Evolutionary conservation across 345 rosid genomes (phyloP), one percentile per base, ranked within the genome.

Genomic region (Lepidium didymum): DNA sequence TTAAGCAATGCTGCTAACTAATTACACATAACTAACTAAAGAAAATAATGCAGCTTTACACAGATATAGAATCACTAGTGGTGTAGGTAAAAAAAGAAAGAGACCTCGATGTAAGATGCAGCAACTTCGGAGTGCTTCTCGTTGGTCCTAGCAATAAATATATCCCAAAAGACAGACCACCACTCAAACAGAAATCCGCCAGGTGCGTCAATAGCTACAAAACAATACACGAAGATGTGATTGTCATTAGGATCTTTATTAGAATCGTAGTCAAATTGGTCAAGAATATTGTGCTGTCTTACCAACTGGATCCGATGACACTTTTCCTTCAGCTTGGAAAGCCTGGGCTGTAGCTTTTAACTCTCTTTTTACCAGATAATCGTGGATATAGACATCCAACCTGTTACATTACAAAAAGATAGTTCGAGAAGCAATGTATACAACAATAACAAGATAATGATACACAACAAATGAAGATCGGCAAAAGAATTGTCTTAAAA

Each of bases 151-250:
- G 99, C 99, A 77, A 94, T 94, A 66, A 94, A 94, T 65, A 94
- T 94, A 78, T 94, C 99, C 99, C 99, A 94, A 76, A 94, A 94
- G 49, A 94, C 99, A 7, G 99, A 94, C 99, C 99, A 94, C 99
- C 99, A 94, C 77, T 94, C 99, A 73, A 94, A 94, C 43, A 94
- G 90, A 78, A 94, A 94, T 19, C 99, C 99, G 21, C 97, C 99
- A 23, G 99, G 99, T 10, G 99, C 99, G 68, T 94, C 97, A 61
- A 94, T 94, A 25, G 99, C 99, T 91, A 84, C 51, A 78, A 73
- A 79, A 44, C 64, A 71, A 31, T 4, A 37, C 52, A 21, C 45
- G 68, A 70, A 54, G 44, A 74, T n/a, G 58, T 2, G 21, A 62
- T 46, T 16, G 3, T 61, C 43, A 61, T 55, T 8, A 46, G 45